Base-by-base conservation (phyloP, 768 basidiomycete species). In the Trametes coccinea region DNA sequence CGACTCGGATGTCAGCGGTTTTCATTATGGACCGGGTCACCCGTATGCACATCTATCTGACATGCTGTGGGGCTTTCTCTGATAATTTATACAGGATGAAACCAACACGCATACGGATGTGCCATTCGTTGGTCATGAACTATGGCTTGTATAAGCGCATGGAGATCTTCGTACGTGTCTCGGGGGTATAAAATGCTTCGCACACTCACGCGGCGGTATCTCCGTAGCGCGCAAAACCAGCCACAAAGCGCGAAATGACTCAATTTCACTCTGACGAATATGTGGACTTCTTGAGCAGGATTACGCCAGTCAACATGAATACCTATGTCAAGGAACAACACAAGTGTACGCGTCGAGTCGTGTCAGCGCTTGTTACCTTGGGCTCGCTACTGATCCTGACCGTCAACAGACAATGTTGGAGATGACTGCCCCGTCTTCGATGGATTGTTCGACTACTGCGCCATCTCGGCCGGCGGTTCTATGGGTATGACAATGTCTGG, bases 221-320 rank as follows among this genome's bases (percentile, higher is more conserved):
- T 7, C 7, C 47, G 30, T 69, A 99, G 97, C 87, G 97, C 62
- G 97, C 97, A 4, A 99, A 99, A 82, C 97, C 97, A 5, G 97
- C 97, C 7, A 99, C 97, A 2, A 97, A 97, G 77, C 90, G 97
- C 62, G 97, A 99, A 75, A 98, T 99, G 97, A 96, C 97, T 17
- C 92, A 99, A 71, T 99, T 98, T 72, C 96, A 98, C 75, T 95
- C 96, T 4, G 96, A 99, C 74, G 97, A 98, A 80, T 99, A 98
- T 73, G 92, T 98, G 60, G 97, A 98, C 68, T 98, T 99, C 76
- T 82, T 98, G 53, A 90, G 87, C 72, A 85, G 90, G 67, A 96
- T 98, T 67, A 93, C 90, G 1, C 96, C 97, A 0, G 91, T 88
- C 74, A 98, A 96, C 74, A 97, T 97, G 88, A 90, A 92, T 72